phyloP scores from a whole-genome alignment of 2,329 filamentous ascomycete genomes.

The Gyromitra esculenta region DNA sequence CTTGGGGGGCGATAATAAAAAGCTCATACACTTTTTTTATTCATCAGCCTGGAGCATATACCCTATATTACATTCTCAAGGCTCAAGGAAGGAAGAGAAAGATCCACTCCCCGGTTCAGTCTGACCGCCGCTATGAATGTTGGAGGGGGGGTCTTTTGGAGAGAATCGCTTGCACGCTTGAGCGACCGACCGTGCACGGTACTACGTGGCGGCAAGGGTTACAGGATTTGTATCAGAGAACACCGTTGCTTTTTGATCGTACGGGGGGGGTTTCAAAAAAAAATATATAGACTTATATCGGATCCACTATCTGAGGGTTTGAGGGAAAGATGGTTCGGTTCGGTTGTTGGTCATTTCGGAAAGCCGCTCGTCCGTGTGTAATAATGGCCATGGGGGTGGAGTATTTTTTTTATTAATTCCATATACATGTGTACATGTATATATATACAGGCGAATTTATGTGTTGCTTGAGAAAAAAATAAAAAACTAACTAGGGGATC shows the following conservation, averaged over 20 bases:
- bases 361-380: conserved; percentile 6
- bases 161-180: conserved; percentile 40
- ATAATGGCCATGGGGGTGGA: too few species aligned
- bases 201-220: conserved; percentile 43
- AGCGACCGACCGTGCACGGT: conserved; percentile 37
- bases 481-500: neutral
- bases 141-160: conserved; percentile 18
- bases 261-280: conserved; percentile 30
- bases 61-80: neutral
- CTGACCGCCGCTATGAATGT: conserved; percentile 26
- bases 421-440: too few species aligned
- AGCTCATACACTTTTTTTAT: too few species aligned
- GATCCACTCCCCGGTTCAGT: conserved; percentile 15
- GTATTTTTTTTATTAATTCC: too few species aligned
- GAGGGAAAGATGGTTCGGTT: conserved; percentile 1
- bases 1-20: too few species aligned
- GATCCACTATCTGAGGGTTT: conserved; percentile 4
- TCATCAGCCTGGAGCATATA: neutral
- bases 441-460: too few species aligned
- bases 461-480: neutral
- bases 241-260: conserved; percentile 38
- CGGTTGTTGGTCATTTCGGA: conserved; percentile 35
- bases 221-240: conserved; percentile 36
- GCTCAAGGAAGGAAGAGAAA: conserved; percentile 13
- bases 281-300: neutral